A percentile compares a stretch with the other conserved stretches of the same genome.
These are phyloP conservation scores for Thalassiosira ordinaria DNA, from an alignment of 352 stramenopile genomes.

Conservation along the genomic window DNA sequence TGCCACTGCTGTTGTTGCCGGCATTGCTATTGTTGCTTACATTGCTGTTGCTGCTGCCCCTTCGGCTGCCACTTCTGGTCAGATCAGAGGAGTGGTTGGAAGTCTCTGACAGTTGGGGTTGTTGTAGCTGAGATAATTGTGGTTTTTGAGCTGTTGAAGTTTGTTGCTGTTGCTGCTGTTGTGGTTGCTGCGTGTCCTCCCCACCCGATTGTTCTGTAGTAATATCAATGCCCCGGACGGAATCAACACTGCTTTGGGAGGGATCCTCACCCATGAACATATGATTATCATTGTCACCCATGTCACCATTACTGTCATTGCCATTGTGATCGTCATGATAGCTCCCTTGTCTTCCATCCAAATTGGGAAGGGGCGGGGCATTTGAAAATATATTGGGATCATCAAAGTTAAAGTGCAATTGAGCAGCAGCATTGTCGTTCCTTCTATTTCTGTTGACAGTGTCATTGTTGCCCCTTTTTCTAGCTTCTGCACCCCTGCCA, in stretches of 20 bases:
- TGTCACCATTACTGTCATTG: not conserved
- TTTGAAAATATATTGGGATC: no score
- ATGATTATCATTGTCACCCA: not conserved
- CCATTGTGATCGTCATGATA: not conserved
- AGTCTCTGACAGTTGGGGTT: no score
- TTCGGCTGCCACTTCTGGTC: not conserved
- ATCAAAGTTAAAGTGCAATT: no score
- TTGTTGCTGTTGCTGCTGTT: not conserved
- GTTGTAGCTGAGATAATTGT: no score
- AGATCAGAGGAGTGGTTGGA: no score
- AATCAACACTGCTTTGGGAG: constrained; percentile 3
- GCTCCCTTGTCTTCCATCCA: not conserved
- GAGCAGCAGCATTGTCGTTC: no score
- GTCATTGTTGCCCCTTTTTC: no score
- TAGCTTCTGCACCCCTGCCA: no score
- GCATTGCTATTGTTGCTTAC: not conserved
- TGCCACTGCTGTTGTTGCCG: not conserved
- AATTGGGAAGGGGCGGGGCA: not conserved
- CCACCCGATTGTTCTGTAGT: constrained; percentile 21
- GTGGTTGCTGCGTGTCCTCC: not conserved
- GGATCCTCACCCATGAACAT: not conserved
- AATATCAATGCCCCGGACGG: constrained; percentile 14
- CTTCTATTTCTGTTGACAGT: no score
- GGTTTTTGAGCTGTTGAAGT: no score
- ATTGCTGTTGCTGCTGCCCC: constrained; percentile 1